These are phyloP conservation scores for Fraxinus nigra DNA, from an alignment of 305 asterid species.

Conservation along the genomic window DNA sequence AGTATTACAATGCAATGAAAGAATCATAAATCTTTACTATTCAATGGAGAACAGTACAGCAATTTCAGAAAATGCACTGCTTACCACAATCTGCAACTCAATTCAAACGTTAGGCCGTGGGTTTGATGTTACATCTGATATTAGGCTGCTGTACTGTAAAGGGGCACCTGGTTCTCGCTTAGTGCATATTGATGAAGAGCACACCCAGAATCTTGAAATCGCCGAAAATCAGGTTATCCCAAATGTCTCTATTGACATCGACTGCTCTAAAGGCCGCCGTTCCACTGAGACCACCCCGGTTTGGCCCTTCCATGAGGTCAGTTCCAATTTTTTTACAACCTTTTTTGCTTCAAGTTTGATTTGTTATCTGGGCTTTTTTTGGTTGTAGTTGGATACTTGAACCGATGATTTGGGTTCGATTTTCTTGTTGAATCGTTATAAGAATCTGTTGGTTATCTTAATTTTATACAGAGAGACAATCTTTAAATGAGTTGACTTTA, in stretches of 20 bases:
- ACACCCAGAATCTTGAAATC: conserved; percentile 49
- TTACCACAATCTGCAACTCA: conserved; percentile 77
- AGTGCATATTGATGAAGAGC: conserved; percentile 61
- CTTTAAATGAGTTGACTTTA: not conserved
- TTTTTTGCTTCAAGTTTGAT: not conserved
- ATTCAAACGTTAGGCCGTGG: conserved; percentile 98
- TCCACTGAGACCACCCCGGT: conserved; percentile 60
- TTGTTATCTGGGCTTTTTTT: not conserved
- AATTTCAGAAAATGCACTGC: conserved; percentile 55
- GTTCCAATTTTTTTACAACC: not conserved
- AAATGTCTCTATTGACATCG: conserved; percentile 79
- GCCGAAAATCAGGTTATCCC: conserved; percentile 60
- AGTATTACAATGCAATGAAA: conserved; percentile 19
- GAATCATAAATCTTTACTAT: conserved; percentile 33
- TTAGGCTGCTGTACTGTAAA: conserved; percentile 87
- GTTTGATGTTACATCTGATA: conserved; percentile 95
- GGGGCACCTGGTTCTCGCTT: conserved; percentile 90
- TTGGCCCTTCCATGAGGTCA: conserved; percentile 77
- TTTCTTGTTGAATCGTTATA: not conserved
- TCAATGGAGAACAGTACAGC: conserved; percentile 41
- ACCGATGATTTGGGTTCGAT: not conserved
- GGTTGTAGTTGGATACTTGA: not conserved
- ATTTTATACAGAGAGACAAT: not conserved
- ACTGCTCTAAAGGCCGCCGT: conserved; percentile 43
- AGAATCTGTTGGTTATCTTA: not conserved